Evolutionary conservation across 495 filamentous ascomycete genomes (phyloP).

Genomic region (Penicillium waksmanii): DNA sequence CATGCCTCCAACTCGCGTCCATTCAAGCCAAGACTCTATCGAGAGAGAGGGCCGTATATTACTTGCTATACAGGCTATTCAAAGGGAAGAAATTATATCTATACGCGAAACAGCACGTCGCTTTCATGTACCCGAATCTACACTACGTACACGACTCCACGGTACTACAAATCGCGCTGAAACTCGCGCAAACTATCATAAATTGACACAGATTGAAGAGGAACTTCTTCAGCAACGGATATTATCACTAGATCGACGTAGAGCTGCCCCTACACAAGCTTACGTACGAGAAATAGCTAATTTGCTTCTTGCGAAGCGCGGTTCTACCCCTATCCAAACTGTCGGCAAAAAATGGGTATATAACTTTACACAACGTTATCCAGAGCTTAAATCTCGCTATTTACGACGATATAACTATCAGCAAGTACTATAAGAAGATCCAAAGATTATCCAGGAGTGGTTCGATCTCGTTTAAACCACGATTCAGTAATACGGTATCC

Average conservation of each 20-base stretch:
- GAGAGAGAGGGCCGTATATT: constrained; percentile 8
- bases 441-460: too few species aligned
- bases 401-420: too few species aligned
- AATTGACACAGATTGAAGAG: constrained; percentile 13
- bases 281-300: constrained; percentile 10
- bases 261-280: constrained; percentile 11
- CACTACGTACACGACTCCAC: background rate
- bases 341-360: constrained; percentile 10
- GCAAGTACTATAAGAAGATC: too few species aligned
- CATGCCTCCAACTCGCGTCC: constrained; percentile 11
- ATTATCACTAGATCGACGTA: constrained; percentile 7
- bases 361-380: too few species aligned
- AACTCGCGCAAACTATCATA: constrained; percentile 1
- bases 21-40: background rate
- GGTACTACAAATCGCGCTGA: constrained; percentile 1
- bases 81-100: too few species aligned
- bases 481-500: too few species aligned
- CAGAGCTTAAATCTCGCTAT: too few species aligned
- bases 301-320: constrained; percentile 9
- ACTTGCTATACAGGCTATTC: constrained; percentile 13
- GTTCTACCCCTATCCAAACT: background rate
- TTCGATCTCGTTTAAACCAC: too few species aligned
- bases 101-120: background rate
- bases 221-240: constrained; percentile 12
- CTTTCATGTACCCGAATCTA: background rate